Percentiles rank a stretch among this genome's conserved stretches.
Evolutionary conservation across 225 moss, liverwort and hornwort species (phyloP).

Genomic region (Physcomitrellopsis africana): DNA sequence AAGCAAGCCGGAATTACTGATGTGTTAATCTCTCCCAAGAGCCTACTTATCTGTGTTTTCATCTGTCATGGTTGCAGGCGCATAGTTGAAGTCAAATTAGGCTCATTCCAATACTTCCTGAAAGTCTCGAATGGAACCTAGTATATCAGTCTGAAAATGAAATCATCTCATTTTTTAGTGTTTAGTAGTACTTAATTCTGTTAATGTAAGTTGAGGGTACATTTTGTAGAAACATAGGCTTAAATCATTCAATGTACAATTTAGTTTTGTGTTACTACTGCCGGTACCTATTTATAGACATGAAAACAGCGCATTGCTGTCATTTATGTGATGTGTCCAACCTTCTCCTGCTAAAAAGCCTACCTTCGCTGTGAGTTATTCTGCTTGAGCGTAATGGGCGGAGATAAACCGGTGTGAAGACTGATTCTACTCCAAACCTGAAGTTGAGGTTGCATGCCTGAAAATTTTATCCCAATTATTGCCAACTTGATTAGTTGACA

Average conservation of each 20-base stretch:
- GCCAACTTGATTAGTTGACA: conserved; percentile 45
- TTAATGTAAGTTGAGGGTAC: conserved; percentile 24
- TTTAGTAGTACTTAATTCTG: conserved; percentile 20
- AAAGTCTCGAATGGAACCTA: conserved; percentile 35
- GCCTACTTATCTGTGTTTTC: conserved; percentile 29
- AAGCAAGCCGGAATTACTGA: conserved; percentile 14
- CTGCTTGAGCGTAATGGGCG: conserved; percentile 22
- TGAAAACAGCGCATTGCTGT: conserved; percentile 44
- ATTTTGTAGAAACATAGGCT: conserved; percentile 17
- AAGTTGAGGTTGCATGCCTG: conserved; percentile 37
- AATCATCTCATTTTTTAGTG: conserved; percentile 29
- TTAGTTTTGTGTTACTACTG: conserved; percentile 23
- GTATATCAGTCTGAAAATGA: conserved; percentile 16
- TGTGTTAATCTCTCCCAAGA: conserved; percentile 25
- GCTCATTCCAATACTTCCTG: not conserved
- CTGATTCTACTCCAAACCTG: conserved; percentile 31
- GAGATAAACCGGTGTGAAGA: conserved; percentile 24
- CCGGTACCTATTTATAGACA: conserved; percentile 27
- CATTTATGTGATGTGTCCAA: conserved; percentile 27
- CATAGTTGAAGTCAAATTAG: conserved; percentile 29
- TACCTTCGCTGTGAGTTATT: conserved; percentile 28
- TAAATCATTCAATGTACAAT: conserved; percentile 29
- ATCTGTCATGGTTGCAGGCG: conserved; percentile 30
- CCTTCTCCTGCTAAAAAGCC: conserved; percentile 17
- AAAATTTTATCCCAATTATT: conserved; percentile 49